A percentile compares a stretch with the other conserved stretches of the same genome.
Conservation (phyloP, 257 asterid species). For the Coffea canephora region DNA sequence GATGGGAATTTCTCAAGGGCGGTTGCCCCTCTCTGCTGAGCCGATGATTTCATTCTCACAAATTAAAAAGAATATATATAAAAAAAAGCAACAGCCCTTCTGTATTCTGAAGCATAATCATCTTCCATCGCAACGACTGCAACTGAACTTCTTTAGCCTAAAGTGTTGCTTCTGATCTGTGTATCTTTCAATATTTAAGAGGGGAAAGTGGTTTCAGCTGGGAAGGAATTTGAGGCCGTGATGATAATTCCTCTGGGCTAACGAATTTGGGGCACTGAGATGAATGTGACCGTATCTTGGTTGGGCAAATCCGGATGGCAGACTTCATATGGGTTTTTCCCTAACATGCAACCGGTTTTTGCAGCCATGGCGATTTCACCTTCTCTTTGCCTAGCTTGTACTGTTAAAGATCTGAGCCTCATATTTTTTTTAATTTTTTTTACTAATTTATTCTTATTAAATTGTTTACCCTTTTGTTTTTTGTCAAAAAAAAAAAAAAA, state of each 20-base stretch:
- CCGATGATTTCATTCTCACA: conserved; percentile 22
- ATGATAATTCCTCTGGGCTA: conserved; percentile 17
- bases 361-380: conserved; percentile 36
- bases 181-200: background rate
- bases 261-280: conserved; percentile 2
- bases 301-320: conserved; percentile 24
- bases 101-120: background rate
- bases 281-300: conserved; percentile 23
- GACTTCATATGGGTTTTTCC: background rate
- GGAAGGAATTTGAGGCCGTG: conserved; percentile 4
- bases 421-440: background rate
- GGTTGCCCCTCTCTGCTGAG: conserved; percentile 34
- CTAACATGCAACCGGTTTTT: conserved; percentile 26
- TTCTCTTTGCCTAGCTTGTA: conserved; percentile 2
- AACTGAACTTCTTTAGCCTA: background rate
- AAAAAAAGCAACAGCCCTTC: conserved; percentile 16
- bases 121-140: no score
- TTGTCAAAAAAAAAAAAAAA: no score
- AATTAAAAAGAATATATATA: conserved; percentile 9
- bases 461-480: no score
- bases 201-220: background rate
- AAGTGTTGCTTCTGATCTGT: background rate
- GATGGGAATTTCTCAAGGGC: conserved; percentile 25
- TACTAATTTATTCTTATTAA: no score
- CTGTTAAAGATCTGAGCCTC: conserved; percentile 19